Evolutionary conservation across 768 basidiomycete species (phyloP), one percentile per base, ranked within the genome.

Genomic region (Boletellus ananas): DNA sequence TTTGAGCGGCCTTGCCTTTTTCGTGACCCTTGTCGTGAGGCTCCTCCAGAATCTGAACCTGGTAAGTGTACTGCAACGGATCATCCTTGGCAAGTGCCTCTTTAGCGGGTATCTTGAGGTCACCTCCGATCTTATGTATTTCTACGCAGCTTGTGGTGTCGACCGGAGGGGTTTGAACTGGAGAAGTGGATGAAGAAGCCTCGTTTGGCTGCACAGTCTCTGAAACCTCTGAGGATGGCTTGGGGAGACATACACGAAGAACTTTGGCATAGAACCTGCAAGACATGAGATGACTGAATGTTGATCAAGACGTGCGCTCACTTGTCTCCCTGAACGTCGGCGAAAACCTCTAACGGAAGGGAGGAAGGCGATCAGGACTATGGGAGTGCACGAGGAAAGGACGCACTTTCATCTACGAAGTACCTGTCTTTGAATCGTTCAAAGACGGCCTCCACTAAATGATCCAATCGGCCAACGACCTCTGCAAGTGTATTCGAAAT

Each of bases 361-460:
- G 59, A 43, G 50, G 49, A 50, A 46, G 38, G 39, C 14, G 45
- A 54, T 67, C 39, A 59, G 58, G 46, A 45, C 27, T 33, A 56
- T 43, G 35, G 44, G 27, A 54, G 33, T 21, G 8, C 33, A 39
- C 31, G 39, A 49, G 47, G 37, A 49, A 49, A 46, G 39, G 50
- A 81, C 93, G 52, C 62, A 94, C 93, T 86, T 71, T 99, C 96
- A 58, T 83, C 85, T 37, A 79, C 73, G 70, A 93, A 98, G 70
- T 93, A 99, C 27, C 96, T 81, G 72, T 98, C 90, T 61, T 94
- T 93, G 79, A 93, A 98, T 46, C 96, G 87, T 56, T 97, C 94
- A 62, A 84, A 96, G 34, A 97, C 90, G 43, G 87, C 85, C 67
- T 99, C 96, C 16, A 95, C 93, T 17, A 99, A 77, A 62, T 90